phyloP scores from a whole-genome alignment of 805 yeast species.

The Pichia heedii region DNA sequence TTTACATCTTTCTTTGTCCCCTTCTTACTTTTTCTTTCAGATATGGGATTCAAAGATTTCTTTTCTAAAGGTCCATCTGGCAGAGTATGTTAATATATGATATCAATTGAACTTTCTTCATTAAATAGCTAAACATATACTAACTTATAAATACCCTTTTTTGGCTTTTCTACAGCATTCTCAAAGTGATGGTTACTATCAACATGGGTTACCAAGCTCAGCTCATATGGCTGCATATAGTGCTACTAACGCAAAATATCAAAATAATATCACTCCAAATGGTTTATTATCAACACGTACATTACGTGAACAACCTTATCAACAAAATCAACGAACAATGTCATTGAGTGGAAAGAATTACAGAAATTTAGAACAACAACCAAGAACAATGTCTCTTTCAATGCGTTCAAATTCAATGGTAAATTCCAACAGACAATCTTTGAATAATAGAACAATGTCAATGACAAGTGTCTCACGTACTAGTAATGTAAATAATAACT shows the following conservation, averaged over 20 bases:
- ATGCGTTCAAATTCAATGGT: constrained; percentile 14
- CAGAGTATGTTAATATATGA: constrained; percentile 16
- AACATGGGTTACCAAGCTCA: constrained; percentile 3
- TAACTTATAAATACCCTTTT: background rate
- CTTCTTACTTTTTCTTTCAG: too few species aligned
- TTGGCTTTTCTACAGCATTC: background rate
- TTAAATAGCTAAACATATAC: too few species aligned
- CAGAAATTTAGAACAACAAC: constrained; percentile 8
- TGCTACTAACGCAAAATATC: constrained; percentile 5
- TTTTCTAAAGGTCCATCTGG: constrained; percentile 21
- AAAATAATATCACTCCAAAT: constrained; percentile 3
- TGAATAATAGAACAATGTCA: constrained; percentile 4
- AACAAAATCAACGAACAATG: constrained; percentile 20
- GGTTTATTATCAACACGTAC: constrained; percentile 4
- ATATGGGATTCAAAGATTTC: constrained; percentile 21
- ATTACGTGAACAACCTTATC: constrained; percentile 1
- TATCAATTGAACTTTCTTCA: too few species aligned
- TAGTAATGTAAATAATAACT: background rate
- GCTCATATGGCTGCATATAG: constrained; percentile 3
- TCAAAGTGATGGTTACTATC: background rate
- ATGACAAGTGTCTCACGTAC: background rate
- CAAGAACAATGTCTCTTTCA: constrained; percentile 19
- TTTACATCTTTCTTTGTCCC: too few species aligned
- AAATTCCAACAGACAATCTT: constrained; percentile 8
- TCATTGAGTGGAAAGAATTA: constrained; percentile 25